A percentile compares a stretch with the other conserved stretches of the same genome.
Conservation (phyloP, 345 rosid genomes). For the Leavenworthia alabamica region DNA sequence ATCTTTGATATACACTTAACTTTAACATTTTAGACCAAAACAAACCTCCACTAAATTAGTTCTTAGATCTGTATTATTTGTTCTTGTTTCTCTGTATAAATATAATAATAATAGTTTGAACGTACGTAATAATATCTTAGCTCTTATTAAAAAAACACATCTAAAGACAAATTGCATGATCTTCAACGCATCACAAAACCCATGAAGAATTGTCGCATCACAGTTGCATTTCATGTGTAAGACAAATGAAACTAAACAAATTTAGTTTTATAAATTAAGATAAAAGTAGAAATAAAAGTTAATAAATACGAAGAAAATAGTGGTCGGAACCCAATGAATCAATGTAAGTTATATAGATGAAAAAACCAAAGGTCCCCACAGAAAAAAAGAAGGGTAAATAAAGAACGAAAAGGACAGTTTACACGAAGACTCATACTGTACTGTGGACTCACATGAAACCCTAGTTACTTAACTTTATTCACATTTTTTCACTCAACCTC, state of each 20-base stretch:
- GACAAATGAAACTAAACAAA: slow-evolving; percentile 24
- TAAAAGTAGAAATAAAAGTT: slow-evolving; percentile 17
- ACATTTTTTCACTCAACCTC: slow-evolving; percentile 17
- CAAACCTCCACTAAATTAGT: neutral
- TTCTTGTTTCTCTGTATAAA: neutral
- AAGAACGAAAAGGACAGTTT: slow-evolving; percentile 30
- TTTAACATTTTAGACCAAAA: neutral
- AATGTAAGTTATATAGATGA: neutral
- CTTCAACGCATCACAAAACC: slow-evolving; percentile 18
- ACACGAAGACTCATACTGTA: slow-evolving; percentile 31
- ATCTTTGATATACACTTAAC: neutral
- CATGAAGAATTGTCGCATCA: slow-evolving; percentile 21
- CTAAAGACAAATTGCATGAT: neutral
- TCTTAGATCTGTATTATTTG: neutral
- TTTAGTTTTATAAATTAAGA: neutral
- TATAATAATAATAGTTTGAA: no score
- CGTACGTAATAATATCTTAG: no score
- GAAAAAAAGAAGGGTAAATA: neutral
- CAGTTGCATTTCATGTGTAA: neutral
- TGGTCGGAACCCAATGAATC: slow-evolving; percentile 16
- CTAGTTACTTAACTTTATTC: slow-evolving; percentile 26
- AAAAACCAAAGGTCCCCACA: slow-evolving; percentile 20
- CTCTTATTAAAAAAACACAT: neutral
- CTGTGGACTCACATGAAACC: slow-evolving; percentile 27
- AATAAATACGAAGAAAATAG: neutral